Conservation (phyloP, 139 green algal genomes). For the Tetradesmus obliquus region DNA sequence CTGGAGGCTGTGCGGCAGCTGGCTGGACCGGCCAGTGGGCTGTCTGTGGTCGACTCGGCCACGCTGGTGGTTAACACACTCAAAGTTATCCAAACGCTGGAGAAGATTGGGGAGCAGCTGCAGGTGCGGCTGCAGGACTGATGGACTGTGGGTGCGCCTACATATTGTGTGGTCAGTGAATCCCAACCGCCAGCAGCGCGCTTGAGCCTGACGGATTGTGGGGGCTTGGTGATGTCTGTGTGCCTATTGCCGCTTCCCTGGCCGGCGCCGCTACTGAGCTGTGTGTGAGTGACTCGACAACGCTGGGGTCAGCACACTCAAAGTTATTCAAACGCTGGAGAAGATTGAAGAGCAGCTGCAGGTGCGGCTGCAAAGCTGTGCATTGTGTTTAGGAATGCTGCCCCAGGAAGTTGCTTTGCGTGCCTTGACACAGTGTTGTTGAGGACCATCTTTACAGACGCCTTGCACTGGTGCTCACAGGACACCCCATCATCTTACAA, state of each 20-base stretch:
- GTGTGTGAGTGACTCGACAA: conserved; percentile 51
- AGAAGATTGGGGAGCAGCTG: conserved; percentile 61
- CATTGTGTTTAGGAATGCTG: too few relatives aligned
- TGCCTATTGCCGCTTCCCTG: conserved; percentile 12
- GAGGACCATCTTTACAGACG: too few relatives aligned
- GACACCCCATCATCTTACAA: too few relatives aligned
- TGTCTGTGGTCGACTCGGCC: conserved; percentile 54
- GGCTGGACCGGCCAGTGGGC: conserved; percentile 51
- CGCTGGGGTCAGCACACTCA: conserved; percentile 62
- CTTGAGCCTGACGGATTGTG: too few relatives aligned
- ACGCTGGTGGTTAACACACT: conserved; percentile 59
- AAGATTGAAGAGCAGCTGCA: conserved; percentile 61
- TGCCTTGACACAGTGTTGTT: too few relatives aligned
- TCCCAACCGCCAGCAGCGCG: too few relatives aligned
- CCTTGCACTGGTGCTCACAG: too few relatives aligned
- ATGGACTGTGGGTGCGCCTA: not conserved
- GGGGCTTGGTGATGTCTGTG: too few relatives aligned
- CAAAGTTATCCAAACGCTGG: conserved; percentile 66
- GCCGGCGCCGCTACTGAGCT: conserved; percentile 52
- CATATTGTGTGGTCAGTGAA: not conserved
- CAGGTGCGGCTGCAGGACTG: conserved; percentile 39
- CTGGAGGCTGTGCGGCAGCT: conserved; percentile 67
- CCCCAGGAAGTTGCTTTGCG: too few relatives aligned
- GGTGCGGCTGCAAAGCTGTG: conserved; percentile 22
- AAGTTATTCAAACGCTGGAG: conserved; percentile 65